Evolutionary conservation across 129 eudicot genomes (phyloP).

Genomic region (Artemisia annua): DNA sequence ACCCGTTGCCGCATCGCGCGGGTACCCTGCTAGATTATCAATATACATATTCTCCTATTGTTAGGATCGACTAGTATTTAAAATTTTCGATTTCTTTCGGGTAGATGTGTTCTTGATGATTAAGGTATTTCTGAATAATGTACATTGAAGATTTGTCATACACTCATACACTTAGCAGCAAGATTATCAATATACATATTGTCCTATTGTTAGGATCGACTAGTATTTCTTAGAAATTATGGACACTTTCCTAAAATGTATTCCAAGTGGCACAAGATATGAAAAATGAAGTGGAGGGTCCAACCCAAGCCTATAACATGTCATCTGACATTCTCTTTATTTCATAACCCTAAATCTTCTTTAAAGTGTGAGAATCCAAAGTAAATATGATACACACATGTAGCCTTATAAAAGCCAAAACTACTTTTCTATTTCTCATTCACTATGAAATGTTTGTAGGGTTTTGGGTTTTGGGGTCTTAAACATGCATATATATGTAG

Average conservation of each 20-base stretch:
- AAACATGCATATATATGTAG: constrained; percentile 16
- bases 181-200: not conserved
- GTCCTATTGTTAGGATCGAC: not conserved
- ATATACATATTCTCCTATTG: too few species aligned
- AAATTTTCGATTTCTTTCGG: too few species aligned
- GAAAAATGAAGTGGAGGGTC: constrained; percentile 34
- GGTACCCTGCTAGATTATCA: too few species aligned
- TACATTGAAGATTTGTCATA: too few species aligned
- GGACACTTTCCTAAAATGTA: constrained; percentile 24
- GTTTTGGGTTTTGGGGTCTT: constrained; percentile 21
- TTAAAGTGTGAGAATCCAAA: constrained; percentile 56
- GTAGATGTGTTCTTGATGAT: too few species aligned
- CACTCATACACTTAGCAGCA: too few species aligned
- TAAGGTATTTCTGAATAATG: too few species aligned
- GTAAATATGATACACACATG: constrained; percentile 14
- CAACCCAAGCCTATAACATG: constrained; percentile 33
- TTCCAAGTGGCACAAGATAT: constrained; percentile 37
- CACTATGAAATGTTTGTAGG: constrained; percentile 43
- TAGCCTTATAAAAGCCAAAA: constrained; percentile 53
- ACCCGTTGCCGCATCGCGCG: too few species aligned
- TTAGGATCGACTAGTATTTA: too few species aligned
- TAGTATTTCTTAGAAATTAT: constrained; percentile 19
- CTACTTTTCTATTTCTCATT: constrained; percentile 40
- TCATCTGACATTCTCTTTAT: constrained; percentile 39
- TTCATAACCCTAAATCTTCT: constrained; percentile 32